Conservation (phyloP, 2,329 filamentous ascomycete species). For the Stagonosporopsis tanaceti region DNA sequence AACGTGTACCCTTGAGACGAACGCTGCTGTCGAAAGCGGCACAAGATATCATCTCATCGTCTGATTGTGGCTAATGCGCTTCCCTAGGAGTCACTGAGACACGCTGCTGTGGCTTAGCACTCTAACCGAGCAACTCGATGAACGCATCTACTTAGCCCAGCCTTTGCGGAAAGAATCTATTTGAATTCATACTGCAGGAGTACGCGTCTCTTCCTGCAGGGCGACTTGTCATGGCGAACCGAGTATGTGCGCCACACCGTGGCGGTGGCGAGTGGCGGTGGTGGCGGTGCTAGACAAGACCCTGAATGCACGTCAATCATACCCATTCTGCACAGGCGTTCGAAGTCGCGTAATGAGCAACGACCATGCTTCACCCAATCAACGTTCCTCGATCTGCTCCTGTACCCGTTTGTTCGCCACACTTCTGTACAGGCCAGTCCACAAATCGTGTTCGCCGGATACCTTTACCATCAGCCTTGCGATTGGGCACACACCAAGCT, state of each 20-base stretch:
- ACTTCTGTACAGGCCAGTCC: slow-evolving; percentile 34
- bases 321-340: slow-evolving; percentile 23
- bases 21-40: slow-evolving; percentile 1
- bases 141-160: slow-evolving; percentile 21
- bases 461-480: slow-evolving; percentile 21
- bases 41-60: slow-evolving; percentile 2
- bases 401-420: slow-evolving; percentile 37
- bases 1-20: slow-evolving; percentile 1
- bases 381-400: slow-evolving; percentile 22
- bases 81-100: slow-evolving; percentile 6
- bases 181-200: slow-evolving; percentile 22
- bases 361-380: slow-evolving; percentile 28
- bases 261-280: slow-evolving; percentile 9
- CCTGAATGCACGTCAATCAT: slow-evolving; percentile 26
- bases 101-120: slow-evolving; percentile 9
- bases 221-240: slow-evolving; percentile 10
- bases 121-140: slow-evolving; percentile 8
- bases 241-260: slow-evolving; percentile 12
- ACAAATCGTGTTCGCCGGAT: slow-evolving; percentile 29
- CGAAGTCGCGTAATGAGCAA: slow-evolving; percentile 24
- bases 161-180: slow-evolving; percentile 10
- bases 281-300: slow-evolving; percentile 12
- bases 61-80: slow-evolving; percentile 13
- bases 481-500: slow-evolving; percentile 21
- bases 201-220: slow-evolving; percentile 31